A percentile compares a stretch with the other conserved stretches of the same genome.
These are phyloP conservation scores for Singerocomus inundabilis DNA, from an alignment of 1,284 basidiomycete species.

Conservation along the genomic window DNA sequence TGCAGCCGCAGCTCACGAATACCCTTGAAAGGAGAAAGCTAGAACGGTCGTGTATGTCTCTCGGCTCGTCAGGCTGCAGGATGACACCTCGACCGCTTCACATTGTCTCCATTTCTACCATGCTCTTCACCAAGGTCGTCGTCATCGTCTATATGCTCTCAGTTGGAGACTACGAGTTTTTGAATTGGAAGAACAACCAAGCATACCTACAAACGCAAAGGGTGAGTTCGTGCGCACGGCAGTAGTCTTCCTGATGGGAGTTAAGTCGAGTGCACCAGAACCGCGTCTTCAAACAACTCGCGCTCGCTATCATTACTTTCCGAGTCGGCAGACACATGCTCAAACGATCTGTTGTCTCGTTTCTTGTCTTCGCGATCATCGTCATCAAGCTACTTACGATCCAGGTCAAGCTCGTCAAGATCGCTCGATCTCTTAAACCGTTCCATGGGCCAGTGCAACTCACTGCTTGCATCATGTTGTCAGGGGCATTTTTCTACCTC, in stretches of 20 bases:
- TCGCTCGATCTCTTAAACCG: constrained; percentile 28
- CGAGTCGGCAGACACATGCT: constrained; percentile 29
- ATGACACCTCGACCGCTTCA: constrained; percentile 20
- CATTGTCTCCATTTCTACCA: constrained; percentile 11
- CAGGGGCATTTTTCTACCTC: constrained; percentile 30
- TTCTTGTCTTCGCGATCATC: constrained; percentile 32
- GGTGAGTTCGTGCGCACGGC: constrained; percentile 11
- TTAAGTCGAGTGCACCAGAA: constrained; percentile 10
- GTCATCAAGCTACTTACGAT: constrained; percentile 30
- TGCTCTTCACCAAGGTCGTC: constrained; percentile 22
- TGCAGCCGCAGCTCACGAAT: not conserved
- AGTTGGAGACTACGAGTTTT: constrained; percentile 17
- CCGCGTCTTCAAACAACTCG: constrained; percentile 25
- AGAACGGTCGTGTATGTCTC: not conserved
- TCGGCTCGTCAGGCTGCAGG: constrained; percentile 3
- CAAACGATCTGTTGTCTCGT: constrained; percentile 30
- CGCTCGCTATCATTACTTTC: constrained; percentile 28
- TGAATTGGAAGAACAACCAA: constrained; percentile 18
- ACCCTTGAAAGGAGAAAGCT: not conserved
- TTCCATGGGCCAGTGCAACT: constrained; percentile 28
- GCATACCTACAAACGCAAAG: constrained; percentile 21
- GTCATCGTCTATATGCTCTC: constrained; percentile 24
- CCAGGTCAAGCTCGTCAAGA: constrained; percentile 32
- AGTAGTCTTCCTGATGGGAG: not conserved
- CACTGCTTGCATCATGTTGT: constrained; percentile 23